These are phyloP conservation scores for Anthracocystis walkeri DNA, from an alignment of 1,284 basidiomycete species.

Conservation along the genomic window DNA sequence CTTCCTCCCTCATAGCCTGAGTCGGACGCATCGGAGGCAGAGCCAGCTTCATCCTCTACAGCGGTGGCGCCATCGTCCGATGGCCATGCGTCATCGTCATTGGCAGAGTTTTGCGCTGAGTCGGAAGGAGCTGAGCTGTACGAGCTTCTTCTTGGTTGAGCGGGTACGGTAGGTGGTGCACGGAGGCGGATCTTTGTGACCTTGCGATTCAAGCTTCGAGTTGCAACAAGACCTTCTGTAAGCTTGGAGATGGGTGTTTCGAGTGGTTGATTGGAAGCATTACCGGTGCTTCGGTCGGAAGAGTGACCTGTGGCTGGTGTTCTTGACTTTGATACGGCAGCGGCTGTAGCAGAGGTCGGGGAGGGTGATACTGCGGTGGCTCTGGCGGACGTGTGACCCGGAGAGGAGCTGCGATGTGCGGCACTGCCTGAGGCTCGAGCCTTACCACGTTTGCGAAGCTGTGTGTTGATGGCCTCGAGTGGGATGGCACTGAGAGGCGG, in stretches of 20 bases:
- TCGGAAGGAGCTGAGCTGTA: conserved; percentile 43
- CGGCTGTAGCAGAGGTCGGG: conserved; percentile 31
- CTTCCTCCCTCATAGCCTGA: conserved; percentile 38
- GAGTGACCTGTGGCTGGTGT: conserved; percentile 1
- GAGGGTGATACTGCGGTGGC: conserved; percentile 46
- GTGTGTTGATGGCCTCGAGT: conserved; percentile 40
- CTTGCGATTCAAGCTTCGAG: conserved; percentile 53
- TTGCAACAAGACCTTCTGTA: conserved; percentile 54
- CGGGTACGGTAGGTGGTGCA: conserved; percentile 32
- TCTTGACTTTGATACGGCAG: conserved; percentile 28
- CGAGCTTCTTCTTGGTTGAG: conserved; percentile 40
- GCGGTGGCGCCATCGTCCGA: conserved; percentile 56
- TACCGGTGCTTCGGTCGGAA: conserved; percentile 10
- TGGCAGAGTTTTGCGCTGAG: conserved; percentile 35
- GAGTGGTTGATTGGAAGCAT: conserved; percentile 1
- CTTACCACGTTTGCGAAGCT: conserved; percentile 43
- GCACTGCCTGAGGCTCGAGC: conserved; percentile 8
- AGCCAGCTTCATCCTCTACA: conserved; percentile 49
- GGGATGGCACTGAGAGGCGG: conserved; percentile 60
- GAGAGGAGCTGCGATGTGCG: conserved; percentile 26
- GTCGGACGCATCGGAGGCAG: conserved; percentile 53
- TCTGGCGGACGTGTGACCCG: conserved; percentile 31
- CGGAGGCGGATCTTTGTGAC: conserved; percentile 55
- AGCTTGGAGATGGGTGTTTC: conserved; percentile 46
- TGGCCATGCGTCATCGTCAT: conserved; percentile 53